Base-by-base conservation (phyloP, 2,329 filamentous ascomycete genomes). In the Beauveria asiatica region DNA sequence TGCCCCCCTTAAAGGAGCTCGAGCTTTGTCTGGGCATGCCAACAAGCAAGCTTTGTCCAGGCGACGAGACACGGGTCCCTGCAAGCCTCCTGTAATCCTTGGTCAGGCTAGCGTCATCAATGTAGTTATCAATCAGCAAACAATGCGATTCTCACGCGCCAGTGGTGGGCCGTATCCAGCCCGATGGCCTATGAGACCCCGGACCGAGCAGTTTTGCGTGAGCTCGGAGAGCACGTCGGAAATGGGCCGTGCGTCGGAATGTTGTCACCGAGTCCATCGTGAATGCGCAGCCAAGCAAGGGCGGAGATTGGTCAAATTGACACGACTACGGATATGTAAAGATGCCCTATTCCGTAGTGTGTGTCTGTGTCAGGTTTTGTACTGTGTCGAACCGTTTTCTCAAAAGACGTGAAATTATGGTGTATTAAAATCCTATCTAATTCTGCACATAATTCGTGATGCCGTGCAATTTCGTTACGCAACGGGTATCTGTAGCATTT, bases 81-180 rank as follows among this genome's bases (percentile, higher is more conserved):
- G 33, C 33, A 37, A 37, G 33, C 48, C 59, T 39, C 27, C 19
- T 23, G 11, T 65, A 67, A 67, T 65, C 60, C 61, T 68, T 65
- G 64, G 64, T 65, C 64, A 67, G 63, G 51, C 45, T 51, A 53
- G 59, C 53, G 59, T 67, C 57, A 63, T 61, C 59, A 64, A 59
- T 48, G 17, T 39, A 55, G 39, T 68, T 68, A 69, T 72, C 69
- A 70, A 71, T 70, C 68, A 72, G 69, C 67, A 70, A 67, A 65
- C 60, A 64, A 64, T 62, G 41, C 55, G 54, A 54, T 56, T 62
- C 61, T 64, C 59, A 62, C 63, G 62, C 59, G 52, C 52, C 52
- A 62, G 66, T 61, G 62, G 64, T 67, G 60, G 65, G 62, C 56
- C 64, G 61, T 64, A 54, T 57, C 65, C 57, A 62, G 60, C 46